phyloP scores from a whole-genome alignment of 257 asterid species.

The Salvia hispanica region DNA sequence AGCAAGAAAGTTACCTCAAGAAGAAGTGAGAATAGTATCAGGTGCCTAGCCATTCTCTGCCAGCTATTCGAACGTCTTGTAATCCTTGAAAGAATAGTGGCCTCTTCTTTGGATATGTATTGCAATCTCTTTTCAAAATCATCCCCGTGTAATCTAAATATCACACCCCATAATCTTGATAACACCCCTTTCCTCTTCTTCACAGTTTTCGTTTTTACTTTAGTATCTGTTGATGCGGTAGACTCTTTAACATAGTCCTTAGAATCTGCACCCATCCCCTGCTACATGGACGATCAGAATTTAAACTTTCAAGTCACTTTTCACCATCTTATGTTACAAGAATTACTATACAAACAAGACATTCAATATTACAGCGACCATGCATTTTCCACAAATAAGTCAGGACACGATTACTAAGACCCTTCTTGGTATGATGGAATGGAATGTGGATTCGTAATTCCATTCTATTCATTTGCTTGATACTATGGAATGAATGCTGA shows the following conservation, averaged over 20 bases:
- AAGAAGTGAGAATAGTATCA: slow-evolving; percentile 60
- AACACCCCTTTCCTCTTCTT: slow-evolving; percentile 72
- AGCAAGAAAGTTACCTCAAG: slow-evolving; percentile 58
- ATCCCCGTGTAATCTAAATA: slow-evolving; percentile 64
- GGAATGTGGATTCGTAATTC: too few species aligned
- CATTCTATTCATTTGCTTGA: too few species aligned
- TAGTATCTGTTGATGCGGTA: slow-evolving; percentile 42
- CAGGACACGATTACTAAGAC: not conserved
- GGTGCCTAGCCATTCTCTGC: slow-evolving; percentile 59
- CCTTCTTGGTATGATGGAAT: too few species aligned
- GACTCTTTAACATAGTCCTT: slow-evolving; percentile 55
- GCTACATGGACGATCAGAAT: slow-evolving; percentile 5
- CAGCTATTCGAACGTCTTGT: slow-evolving; percentile 63
- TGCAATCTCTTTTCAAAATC: slow-evolving; percentile 91
- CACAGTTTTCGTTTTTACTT: slow-evolving; percentile 44
- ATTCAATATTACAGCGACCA: not conserved
- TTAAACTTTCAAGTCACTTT: not conserved
- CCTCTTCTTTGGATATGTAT: slow-evolving; percentile 81
- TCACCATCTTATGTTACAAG: not conserved
- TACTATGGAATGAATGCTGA: too few species aligned
- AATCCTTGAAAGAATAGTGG: slow-evolving; percentile 64
- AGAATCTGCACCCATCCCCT: slow-evolving; percentile 65
- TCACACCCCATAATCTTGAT: slow-evolving; percentile 70
- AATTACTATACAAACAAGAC: not conserved
- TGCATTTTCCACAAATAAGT: not conserved